Evolutionary conservation across 176 grass and related monocot genomes (phyloP), one percentile per base, ranked within the genome.

Genomic region (Bromus sterilis): DNA sequence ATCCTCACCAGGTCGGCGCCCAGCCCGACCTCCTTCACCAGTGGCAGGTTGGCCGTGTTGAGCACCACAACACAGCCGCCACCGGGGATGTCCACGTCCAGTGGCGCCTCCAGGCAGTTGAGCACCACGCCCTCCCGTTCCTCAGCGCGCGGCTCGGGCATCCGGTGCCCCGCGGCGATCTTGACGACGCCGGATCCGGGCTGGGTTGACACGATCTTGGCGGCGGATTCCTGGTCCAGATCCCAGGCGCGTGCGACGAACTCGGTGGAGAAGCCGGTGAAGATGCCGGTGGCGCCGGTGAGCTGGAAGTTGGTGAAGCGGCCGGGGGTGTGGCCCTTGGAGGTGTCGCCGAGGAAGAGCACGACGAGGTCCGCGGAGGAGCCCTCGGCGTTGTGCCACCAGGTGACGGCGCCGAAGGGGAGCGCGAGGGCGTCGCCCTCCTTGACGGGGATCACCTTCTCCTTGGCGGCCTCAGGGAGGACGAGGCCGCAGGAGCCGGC

Each of bases 341-440:
- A 88, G 31, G 93, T 95, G 82, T 95, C 93, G 11, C 93, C 93
- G 11, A 92, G 76, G 83, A 95, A 95, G 82, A 95, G 90, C 13
- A 95, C 71, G 1, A 87, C 78, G 21, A 95, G 82, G 14, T 88
- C 85, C 6, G 75, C 6, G 15, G 29, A 4, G 1, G 65, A 16
- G 35, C 73, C 63, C 68, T 83, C 60, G 8, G 79, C 69, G 34
- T 95, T 95, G 87, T 90, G 89, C 85, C 85, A 93, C 93, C 93
- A 96, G 30, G 90, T 93, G 40, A 96, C 78, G 2, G 84, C 78
- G 23, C 93, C 90, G 44, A 92, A 95, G 5, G 93, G 93, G 24
- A 96, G 87, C 4, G 90, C 93, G 2, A 96, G 82, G 0, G 90
- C 56, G 69, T 96, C 93, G 15, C 93, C 90, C 25, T 86, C 76